A percentile compares a stretch with the other conserved stretches of the same genome.
Evolutionary conservation across 1,139 yeast genomes (phyloP).

Genomic region (Saccharomyces hybrid): DNA sequence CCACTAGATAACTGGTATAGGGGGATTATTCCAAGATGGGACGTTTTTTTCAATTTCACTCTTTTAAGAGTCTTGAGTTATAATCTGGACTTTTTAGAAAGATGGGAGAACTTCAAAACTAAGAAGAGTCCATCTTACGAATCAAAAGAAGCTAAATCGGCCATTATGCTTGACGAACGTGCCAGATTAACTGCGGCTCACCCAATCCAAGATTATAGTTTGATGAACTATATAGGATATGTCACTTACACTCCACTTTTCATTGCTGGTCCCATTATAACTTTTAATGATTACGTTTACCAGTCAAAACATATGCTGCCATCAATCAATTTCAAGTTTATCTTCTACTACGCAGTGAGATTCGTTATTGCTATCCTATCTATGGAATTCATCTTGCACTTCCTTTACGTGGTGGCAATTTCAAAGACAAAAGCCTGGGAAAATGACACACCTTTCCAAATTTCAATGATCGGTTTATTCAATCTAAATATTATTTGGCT

Average conservation of each 20-base stretch:
- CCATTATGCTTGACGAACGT: slow-evolving; percentile 43
- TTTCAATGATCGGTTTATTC: slow-evolving; percentile 88
- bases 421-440: slow-evolving; percentile 81
- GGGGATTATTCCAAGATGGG: slow-evolving; percentile 88
- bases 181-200: slow-evolving; percentile 63
- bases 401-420: slow-evolving; percentile 85
- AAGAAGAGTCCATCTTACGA: slow-evolving; percentile 5
- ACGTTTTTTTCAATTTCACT: slow-evolving; percentile 87
- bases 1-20: slow-evolving; percentile 50
- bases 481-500: slow-evolving; percentile 88
- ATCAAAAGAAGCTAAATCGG: slow-evolving; percentile 23
- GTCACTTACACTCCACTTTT: slow-evolving; percentile 78
- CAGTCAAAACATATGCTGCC: slow-evolving; percentile 46
- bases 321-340: slow-evolving; percentile 48
- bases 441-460: slow-evolving; percentile 82
- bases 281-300: slow-evolving; percentile 82
- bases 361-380: slow-evolving; percentile 64
- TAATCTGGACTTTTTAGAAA: slow-evolving; percentile 64
- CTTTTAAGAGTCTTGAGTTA: slow-evolving; percentile 75
- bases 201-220: slow-evolving; percentile 48
- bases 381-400: slow-evolving; percentile 85
- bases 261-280: slow-evolving; percentile 88
- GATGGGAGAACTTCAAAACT: slow-evolving; percentile 29
- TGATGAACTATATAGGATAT: slow-evolving; percentile 64
- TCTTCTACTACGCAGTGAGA: slow-evolving; percentile 55